Evolutionary conservation across 352 stramenopile species (phyloP), one percentile per base, ranked within the genome.

Genomic region (Pythium oligandrum): DNA sequence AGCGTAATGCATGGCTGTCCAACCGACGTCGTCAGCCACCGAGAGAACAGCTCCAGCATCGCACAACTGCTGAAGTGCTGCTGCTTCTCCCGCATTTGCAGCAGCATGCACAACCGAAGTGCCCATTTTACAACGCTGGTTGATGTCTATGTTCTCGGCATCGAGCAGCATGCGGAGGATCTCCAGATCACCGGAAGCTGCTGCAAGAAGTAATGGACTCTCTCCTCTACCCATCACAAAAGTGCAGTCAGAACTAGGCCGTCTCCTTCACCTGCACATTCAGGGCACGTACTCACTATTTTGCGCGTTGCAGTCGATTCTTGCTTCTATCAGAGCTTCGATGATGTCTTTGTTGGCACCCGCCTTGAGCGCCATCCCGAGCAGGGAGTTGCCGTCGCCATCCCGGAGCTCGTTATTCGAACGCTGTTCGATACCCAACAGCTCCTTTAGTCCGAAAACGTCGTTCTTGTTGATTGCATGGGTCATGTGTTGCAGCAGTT

Each of bases 1-100:
- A 3, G 70, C 73, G 45, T 87, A 88, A 37, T 90, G 79, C 2
- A 90, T 55, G 2, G 69, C 66, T 30, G 71, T 87, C 77, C 77
- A 90, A 4, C 68, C 75, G 53, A 85, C 83, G 7, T 78, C 65
- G 30, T 88, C 79, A 6, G 68, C 55, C 6, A 51, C 46, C 10
- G 66, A 62, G 3, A 66, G 48, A 1, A 66, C 44, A 3, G 63
- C 63, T 0, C 79, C 77, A 32, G 68, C 51, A n/a, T 71, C 63
- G 17, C 65, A 76, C 6, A 90, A 46, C 35, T 79, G n/a, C 33
- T 83, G 68, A 7, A 90, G 36, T 51, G 79, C 68, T 17, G 59
- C 45, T 5, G 75, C 55, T n/a, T 86, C 71, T 4, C 79, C 77
- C 34, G 73, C 74, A 45, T 83, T 86, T 1, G 77, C 73, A 0